These are phyloP conservation scores for Xylaria sp. DNA, from an alignment of 2,329 filamentous ascomycete species.

Conservation along the genomic window DNA sequence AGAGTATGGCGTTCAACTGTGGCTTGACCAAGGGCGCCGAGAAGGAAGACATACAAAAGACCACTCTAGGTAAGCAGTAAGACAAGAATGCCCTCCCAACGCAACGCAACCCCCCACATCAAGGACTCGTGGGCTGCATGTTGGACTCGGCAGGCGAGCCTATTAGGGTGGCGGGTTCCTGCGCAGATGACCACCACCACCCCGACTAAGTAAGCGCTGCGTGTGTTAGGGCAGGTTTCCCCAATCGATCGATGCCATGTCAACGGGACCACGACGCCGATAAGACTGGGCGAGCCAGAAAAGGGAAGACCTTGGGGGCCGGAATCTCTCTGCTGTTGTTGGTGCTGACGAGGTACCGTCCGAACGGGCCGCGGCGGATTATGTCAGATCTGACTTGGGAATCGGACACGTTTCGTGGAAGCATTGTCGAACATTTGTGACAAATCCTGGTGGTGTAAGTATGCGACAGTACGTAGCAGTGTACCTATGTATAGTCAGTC, in stretches of 20 bases:
- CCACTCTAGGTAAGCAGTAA: not conserved
- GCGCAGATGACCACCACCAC: constrained; percentile 50
- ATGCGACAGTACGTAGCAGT: no score
- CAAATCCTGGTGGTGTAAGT: constrained; percentile 20
- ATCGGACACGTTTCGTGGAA: constrained; percentile 16
- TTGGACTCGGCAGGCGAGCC: constrained; percentile 41
- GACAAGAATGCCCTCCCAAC: no score
- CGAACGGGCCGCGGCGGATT: constrained; percentile 35
- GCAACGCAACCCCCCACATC: constrained; percentile 23
- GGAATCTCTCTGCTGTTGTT: not conserved
- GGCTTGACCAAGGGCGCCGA: constrained; percentile 18
- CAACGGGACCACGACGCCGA: constrained; percentile 38
- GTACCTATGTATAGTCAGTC: not conserved
- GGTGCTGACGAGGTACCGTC: constrained; percentile 35
- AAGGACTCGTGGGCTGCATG: constrained; percentile 19
- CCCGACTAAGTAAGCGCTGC: no score
- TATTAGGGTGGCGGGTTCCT: constrained; percentile 51
- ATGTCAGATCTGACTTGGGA: constrained; percentile 34
- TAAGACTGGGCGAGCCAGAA: constrained; percentile 18
- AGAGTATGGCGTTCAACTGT: constrained; percentile 7
- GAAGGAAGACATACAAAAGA: constrained; percentile 7
- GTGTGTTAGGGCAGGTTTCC: constrained; percentile 27
- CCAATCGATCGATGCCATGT: constrained; percentile 45
- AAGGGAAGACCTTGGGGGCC: constrained; percentile 23
- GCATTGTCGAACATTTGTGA: constrained; percentile 15